A percentile compares a stretch with the other conserved stretches of the same genome.
phyloP scores from a whole-genome alignment of 768 basidiomycete species.

The Lentinula detonsa region DNA sequence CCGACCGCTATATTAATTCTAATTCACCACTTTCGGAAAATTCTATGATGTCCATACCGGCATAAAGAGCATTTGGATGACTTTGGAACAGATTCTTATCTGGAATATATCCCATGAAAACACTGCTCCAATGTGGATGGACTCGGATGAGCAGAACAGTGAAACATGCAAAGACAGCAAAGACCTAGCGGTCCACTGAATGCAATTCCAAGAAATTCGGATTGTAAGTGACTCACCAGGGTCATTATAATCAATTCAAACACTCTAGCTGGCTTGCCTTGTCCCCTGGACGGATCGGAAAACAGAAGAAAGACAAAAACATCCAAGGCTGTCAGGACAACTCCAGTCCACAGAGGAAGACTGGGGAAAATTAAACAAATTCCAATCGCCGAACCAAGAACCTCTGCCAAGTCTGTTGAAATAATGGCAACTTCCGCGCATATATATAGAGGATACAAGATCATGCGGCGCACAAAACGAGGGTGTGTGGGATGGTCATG shows the following conservation, averaged over 20 bases:
- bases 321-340: slow-evolving; percentile 52
- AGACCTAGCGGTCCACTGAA: slow-evolving; percentile 26
- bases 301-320: slow-evolving; percentile 56
- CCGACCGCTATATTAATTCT: slow-evolving; percentile 38
- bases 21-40: neutral
- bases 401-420: slow-evolving; percentile 65
- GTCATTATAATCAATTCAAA: slow-evolving; percentile 52
- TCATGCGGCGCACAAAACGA: slow-evolving; percentile 35
- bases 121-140: slow-evolving; percentile 56
- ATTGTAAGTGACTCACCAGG: slow-evolving; percentile 36
- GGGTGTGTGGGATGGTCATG: slow-evolving; percentile 46
- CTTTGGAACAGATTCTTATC: slow-evolving; percentile 43
- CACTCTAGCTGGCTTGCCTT: slow-evolving; percentile 46
- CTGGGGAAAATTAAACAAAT: slow-evolving; percentile 56
- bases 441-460: slow-evolving; percentile 52
- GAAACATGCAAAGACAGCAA: slow-evolving; percentile 65
- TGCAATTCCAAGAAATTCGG: no score
- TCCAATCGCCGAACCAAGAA: slow-evolving; percentile 66
- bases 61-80: slow-evolving; percentile 43
- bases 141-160: slow-evolving; percentile 58
- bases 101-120: slow-evolving; percentile 67
- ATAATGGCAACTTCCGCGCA: slow-evolving; percentile 57
- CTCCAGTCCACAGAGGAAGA: slow-evolving; percentile 51
- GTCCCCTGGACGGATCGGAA: slow-evolving; percentile 50
- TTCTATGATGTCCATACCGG: slow-evolving; percentile 25